A percentile compares a stretch with the other conserved stretches of the same genome.
phyloP scores from a whole-genome alignment of 208 protist genomes.

The Borovskyia barvae region DNA sequence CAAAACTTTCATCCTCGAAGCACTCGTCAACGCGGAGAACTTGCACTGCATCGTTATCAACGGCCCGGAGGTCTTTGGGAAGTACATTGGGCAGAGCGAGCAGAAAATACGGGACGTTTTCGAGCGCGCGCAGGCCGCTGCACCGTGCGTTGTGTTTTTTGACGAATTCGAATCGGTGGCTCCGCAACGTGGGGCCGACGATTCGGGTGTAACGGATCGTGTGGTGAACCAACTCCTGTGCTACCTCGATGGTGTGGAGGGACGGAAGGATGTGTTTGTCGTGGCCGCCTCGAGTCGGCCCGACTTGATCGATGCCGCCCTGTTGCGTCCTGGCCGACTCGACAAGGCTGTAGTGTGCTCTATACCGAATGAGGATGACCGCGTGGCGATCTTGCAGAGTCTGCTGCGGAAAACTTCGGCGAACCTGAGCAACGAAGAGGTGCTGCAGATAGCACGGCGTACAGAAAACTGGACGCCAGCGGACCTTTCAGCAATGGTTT shows the following conservation, averaged over 20 bases:
- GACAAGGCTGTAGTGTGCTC: conserved; percentile 87
- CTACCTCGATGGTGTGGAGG: conserved; percentile 98
- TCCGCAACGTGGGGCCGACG: conserved; percentile 84
- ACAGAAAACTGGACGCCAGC: conserved; percentile 83
- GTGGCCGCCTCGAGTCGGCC: conserved; percentile 99
- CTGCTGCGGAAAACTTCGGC: conserved; percentile 99
- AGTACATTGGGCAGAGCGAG: conserved; percentile 95
- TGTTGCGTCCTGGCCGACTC: conserved; percentile 89
- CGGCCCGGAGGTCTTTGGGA: conserved; percentile 93
- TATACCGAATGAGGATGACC: conserved; percentile 76
- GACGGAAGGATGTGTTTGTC: conserved; percentile 94
- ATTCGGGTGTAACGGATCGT: conserved; percentile 91
- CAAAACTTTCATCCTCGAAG: conserved; percentile 88
- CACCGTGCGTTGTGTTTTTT: conserved; percentile 94
- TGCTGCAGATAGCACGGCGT: conserved; percentile 44
- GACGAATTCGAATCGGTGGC: conserved; percentile 95
- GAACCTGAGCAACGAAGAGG: conserved; percentile 40
- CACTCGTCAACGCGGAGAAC: conserved; percentile 71
- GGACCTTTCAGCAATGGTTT: conserved; percentile 74
- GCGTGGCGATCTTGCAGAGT: conserved; percentile 96
- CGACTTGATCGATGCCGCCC: conserved; percentile 96
- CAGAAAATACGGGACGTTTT: conserved; percentile 93
- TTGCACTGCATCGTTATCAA: conserved; percentile 92
- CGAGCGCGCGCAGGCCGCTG: conserved; percentile 80
- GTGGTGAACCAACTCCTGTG: conserved; percentile 98